Percentiles rank a stretch among this genome's conserved stretches.
phyloP scores from a whole-genome alignment of 495 filamentous ascomycete genomes.

The Lasiosphaeriaceae sp. region DNA sequence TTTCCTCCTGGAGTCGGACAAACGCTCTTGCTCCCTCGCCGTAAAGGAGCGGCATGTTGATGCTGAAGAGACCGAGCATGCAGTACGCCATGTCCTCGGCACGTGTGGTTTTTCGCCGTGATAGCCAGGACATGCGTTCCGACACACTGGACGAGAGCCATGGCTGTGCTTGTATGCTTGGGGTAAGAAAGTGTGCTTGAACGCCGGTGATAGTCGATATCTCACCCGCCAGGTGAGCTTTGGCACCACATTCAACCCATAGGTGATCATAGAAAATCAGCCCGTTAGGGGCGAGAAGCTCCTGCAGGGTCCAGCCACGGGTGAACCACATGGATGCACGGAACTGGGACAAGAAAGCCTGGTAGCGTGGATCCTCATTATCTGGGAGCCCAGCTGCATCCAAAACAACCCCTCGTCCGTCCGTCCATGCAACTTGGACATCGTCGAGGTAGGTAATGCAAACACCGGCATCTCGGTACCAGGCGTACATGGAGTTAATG shows the following conservation, averaged over 20 bases:
- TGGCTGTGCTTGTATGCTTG: not conserved
- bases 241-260: too few relatives aligned
- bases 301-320: too few relatives aligned
- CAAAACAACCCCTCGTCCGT: too few relatives aligned
- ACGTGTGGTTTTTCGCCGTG: not conserved
- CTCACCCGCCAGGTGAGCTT: not conserved
- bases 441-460: conserved; percentile 38
- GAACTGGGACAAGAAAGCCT: too few relatives aligned
- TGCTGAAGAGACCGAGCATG: conserved; percentile 1
- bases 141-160: not conserved
- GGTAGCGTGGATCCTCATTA: too few relatives aligned
- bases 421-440: conserved; percentile 11
- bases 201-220: not conserved
- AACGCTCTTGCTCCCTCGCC: conserved; percentile 7
- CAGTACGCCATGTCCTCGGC: conserved; percentile 7
- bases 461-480: conserved; percentile 21
- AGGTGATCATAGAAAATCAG: too few relatives aligned
- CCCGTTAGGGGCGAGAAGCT: too few relatives aligned
- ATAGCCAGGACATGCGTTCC: conserved; percentile 1
- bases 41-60: conserved; percentile 11
- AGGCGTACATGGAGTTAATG: not conserved
- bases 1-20: conserved; percentile 5
- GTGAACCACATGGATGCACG: too few relatives aligned
- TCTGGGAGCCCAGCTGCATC: too few relatives aligned
- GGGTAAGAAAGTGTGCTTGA: not conserved